phyloP scores from a whole-genome alignment of 345 rosid genomes.

The Streptanthus diversifolius region DNA sequence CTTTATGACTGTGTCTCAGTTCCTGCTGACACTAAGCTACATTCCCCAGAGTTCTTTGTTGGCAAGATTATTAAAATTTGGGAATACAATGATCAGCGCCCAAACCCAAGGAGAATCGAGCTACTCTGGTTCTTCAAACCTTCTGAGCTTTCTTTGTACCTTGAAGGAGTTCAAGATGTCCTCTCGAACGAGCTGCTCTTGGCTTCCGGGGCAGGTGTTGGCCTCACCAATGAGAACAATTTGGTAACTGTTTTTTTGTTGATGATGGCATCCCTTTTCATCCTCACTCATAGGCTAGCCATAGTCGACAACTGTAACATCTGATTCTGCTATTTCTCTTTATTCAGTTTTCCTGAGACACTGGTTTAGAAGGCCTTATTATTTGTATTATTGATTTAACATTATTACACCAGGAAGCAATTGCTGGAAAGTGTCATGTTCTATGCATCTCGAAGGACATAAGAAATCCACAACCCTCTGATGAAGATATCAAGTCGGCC shows the following conservation, averaged over 20 bases:
- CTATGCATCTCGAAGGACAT: constrained; percentile 63
- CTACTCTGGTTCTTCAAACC: constrained; percentile 76
- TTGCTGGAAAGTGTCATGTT: constrained; percentile 76
- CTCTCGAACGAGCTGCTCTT: constrained; percentile 59
- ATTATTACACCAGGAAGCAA: constrained; percentile 53
- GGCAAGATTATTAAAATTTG: constrained; percentile 67
- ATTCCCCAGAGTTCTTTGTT: constrained; percentile 57
- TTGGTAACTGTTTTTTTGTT: constrained; percentile 46
- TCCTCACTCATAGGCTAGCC: background rate
- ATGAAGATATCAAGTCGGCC: constrained; percentile 52
- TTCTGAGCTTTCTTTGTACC: constrained; percentile 42
- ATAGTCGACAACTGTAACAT: background rate
- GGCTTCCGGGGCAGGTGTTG: constrained; percentile 75
- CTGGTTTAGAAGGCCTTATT: background rate
- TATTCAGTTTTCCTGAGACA: background rate
- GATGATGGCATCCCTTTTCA: background rate
- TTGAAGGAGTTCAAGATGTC: constrained; percentile 27
- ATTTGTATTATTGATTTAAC: background rate
- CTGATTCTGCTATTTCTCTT: background rate
- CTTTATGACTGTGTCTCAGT: constrained; percentile 71
- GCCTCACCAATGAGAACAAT: constrained; percentile 64
- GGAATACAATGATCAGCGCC: constrained; percentile 45
- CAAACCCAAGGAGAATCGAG: constrained; percentile 45
- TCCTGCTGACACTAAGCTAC: constrained; percentile 31
- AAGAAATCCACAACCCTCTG: constrained; percentile 62